Percentiles rank a stretch among this genome's conserved stretches.
These are phyloP conservation scores for Botryococcus braunii DNA, from an alignment of 163 green algal species.

Conservation along the genomic window DNA sequence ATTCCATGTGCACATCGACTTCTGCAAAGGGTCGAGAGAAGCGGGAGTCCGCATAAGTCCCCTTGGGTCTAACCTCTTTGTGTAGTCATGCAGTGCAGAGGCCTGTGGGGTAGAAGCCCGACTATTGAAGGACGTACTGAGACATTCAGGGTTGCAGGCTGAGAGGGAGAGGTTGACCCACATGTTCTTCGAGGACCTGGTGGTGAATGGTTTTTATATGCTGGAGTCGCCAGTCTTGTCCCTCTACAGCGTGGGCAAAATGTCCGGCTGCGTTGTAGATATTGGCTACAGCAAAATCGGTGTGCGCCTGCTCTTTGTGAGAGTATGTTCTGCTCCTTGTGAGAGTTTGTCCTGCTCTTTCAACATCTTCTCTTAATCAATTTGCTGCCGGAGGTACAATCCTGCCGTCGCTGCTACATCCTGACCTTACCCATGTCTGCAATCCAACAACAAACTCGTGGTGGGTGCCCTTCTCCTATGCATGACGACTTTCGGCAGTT, in stretches of 20 bases:
- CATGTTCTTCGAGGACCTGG: conserved; percentile 77
- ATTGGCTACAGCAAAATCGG: conserved; percentile 60
- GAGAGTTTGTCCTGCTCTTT: too few species aligned
- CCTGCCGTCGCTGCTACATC: too few species aligned
- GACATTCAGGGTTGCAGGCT: conserved; percentile 11
- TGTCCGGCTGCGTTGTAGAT: conserved; percentile 60
- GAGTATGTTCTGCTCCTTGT: too few species aligned
- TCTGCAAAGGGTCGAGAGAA: neutral
- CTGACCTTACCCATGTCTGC: too few species aligned
- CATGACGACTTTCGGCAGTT: too few species aligned
- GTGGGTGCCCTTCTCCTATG: too few species aligned
- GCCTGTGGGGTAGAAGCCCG: neutral
- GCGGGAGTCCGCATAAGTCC: too few species aligned
- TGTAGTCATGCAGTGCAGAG: neutral
- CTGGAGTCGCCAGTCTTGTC: conserved; percentile 44
- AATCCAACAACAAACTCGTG: too few species aligned
- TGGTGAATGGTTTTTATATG: conserved; percentile 55
- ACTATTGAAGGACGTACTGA: neutral
- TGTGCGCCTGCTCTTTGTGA: conserved; percentile 4
- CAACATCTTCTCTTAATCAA: too few species aligned
- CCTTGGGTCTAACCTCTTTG: neutral
- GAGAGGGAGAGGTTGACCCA: conserved; percentile 63
- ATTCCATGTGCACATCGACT: neutral
- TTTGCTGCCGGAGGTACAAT: too few species aligned
- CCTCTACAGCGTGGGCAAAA: conserved; percentile 58